phyloP scores from a whole-genome alignment of 2,329 filamentous ascomycete species.

The Capronia epimyces region DNA sequence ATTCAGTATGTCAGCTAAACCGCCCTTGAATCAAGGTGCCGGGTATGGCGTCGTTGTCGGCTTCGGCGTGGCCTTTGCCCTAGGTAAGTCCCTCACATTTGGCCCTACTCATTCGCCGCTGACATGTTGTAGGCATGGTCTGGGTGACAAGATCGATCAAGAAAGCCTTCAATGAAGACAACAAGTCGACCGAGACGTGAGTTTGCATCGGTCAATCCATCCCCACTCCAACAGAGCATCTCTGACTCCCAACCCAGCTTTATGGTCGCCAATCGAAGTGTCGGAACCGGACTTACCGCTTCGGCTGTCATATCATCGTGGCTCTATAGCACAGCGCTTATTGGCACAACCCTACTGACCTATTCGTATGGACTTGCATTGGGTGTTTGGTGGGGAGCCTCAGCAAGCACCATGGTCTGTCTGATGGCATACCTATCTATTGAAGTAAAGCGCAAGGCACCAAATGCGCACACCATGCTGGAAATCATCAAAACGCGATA shows the following conservation, averaged over 20 bases:
- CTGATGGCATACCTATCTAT: slow-evolving; percentile 68
- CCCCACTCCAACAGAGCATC: not conserved
- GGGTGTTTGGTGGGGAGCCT: slow-evolving; percentile 60
- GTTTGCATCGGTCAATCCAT: not conserved
- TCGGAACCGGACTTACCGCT: not conserved
- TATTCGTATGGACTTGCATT: slow-evolving; percentile 55
- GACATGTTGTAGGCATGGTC: not conserved
- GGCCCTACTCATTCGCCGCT: not conserved
- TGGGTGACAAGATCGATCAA: not conserved
- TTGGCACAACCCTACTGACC: not conserved
- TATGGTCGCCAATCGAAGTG: not conserved
- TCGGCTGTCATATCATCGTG: not conserved
- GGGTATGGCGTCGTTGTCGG: not conserved
- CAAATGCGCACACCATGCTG: slow-evolving; percentile 47
- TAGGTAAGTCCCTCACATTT: not conserved
- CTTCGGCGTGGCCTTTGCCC: not conserved
- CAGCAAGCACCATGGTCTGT: slow-evolving; percentile 75
- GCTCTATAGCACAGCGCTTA: not conserved
- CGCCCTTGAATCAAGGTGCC: not conserved
- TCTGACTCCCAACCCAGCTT: not conserved
- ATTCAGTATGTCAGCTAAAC: too few relatives aligned
- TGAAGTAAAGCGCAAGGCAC: slow-evolving; percentile 45
- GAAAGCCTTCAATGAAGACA: not conserved
- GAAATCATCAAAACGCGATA: slow-evolving; percentile 48
- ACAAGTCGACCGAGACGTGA: not conserved